Percentiles rank a stretch among this genome's conserved stretches.
phyloP scores from a whole-genome alignment of 305 asterid genomes.

The Caryopteris hybrid region DNA sequence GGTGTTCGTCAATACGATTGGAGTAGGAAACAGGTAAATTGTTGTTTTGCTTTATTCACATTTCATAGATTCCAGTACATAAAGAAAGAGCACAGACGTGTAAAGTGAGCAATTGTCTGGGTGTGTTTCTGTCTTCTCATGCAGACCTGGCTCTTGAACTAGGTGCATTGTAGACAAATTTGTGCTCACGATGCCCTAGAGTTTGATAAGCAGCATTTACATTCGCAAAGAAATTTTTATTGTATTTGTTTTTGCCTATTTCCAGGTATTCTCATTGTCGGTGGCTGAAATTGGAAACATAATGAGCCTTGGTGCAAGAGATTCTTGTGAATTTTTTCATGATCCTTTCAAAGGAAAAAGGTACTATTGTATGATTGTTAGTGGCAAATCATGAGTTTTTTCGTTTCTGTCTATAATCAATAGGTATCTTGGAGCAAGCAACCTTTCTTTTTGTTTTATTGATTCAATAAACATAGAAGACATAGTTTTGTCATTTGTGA shows the following conservation, averaged over 20 bases:
- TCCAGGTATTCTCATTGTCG: slow-evolving; percentile 82
- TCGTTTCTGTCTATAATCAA: neutral
- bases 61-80: neutral
- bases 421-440: neutral
- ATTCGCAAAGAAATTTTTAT: neutral
- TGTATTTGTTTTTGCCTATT: slow-evolving; percentile 16
- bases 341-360: slow-evolving; percentile 89
- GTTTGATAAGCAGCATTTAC: neutral
- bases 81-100: neutral
- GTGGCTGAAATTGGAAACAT: slow-evolving; percentile 77
- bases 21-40: slow-evolving; percentile 79
- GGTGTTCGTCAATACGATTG: slow-evolving; percentile 96
- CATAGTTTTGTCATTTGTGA: neutral
- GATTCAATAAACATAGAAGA: neutral
- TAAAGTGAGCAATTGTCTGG: neutral
- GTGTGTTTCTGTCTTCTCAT: neutral
- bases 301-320: slow-evolving; percentile 82
- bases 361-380: slow-evolving; percentile 30
- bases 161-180: neutral
- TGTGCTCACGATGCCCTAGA: neutral
- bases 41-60: neutral
- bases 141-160: neutral
- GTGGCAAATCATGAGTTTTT: neutral
- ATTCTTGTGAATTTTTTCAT: slow-evolving; percentile 92
- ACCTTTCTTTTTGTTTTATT: neutral